phyloP scores from a whole-genome alignment of 2,329 filamentous ascomycete genomes.

The Elsinoe ampelina region DNA sequence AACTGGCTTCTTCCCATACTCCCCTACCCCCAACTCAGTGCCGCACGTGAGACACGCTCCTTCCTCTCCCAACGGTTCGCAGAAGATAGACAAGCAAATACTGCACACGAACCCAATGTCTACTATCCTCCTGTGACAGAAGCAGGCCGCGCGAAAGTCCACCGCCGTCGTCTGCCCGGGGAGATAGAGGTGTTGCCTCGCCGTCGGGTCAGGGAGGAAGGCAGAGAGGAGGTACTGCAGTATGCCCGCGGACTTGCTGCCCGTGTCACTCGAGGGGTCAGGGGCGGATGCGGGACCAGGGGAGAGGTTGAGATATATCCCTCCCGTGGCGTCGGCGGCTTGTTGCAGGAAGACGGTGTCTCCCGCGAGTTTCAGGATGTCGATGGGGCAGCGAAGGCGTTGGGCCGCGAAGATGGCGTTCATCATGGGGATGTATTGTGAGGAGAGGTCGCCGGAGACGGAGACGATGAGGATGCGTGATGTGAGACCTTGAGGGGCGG shows the following conservation, averaged over 20 bases:
- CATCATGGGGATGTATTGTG: conserved; percentile 96
- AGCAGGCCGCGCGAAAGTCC: conserved; percentile 96
- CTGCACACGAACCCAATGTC: conserved; percentile 93
- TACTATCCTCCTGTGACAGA: conserved; percentile 86
- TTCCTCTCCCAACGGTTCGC: conserved; percentile 52
- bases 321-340: conserved; percentile 64
- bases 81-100: conserved; percentile 92
- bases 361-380: conserved; percentile 78
- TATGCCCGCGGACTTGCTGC: conserved; percentile 44
- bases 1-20: conserved; percentile 67
- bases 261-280: conserved; percentile 35
- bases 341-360: conserved; percentile 91
- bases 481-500: conserved; percentile 45
- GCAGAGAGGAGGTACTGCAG: conserved; percentile 93
- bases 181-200: conserved; percentile 57
- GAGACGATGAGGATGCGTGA: conserved; percentile 83
- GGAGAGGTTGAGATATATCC: conserved; percentile 54
- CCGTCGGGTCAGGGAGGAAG: conserved; percentile 65
- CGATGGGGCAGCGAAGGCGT: conserved; percentile 77
- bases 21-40: conserved; percentile 64
- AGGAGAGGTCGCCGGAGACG: conserved; percentile 77
- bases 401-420: conserved; percentile 95
- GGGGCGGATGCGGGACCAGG: neutral
- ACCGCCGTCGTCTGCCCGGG: conserved; percentile 72
- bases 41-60: conserved; percentile 71